These are phyloP conservation scores for Leishmania mexicana DNA, from an alignment of 208 protist species.

Conservation along the genomic window DNA sequence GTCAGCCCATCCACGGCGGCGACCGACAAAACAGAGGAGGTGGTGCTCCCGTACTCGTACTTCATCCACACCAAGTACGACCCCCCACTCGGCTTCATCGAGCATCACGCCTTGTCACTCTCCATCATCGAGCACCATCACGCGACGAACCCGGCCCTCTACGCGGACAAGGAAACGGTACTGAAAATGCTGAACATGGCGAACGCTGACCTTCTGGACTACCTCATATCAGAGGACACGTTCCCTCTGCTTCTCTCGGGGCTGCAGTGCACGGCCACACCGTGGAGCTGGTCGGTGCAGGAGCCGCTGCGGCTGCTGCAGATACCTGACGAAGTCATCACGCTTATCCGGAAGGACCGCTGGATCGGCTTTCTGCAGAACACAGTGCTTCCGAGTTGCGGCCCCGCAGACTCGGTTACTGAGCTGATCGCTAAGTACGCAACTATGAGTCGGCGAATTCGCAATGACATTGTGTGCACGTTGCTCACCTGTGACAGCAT, in stretches of 20 bases:
- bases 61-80: constrained; percentile 71
- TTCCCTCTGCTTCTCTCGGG: constrained; percentile 48
- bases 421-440: constrained; percentile 29
- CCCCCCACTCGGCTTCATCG: constrained; percentile 75
- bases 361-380: constrained; percentile 48
- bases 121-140: constrained; percentile 71
- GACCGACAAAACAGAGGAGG: constrained; percentile 8
- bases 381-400: constrained; percentile 28
- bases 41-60: constrained; percentile 59
- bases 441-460: constrained; percentile 56
- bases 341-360: constrained; percentile 53
- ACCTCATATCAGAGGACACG: constrained; percentile 43
- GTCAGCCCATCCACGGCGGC: neutral
- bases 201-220: constrained; percentile 61
- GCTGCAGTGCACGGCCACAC: constrained; percentile 3
- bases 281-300: constrained; percentile 29
- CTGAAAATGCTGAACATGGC: constrained; percentile 52
- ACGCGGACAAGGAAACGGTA: constrained; percentile 44
- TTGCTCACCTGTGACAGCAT: constrained; percentile 55
- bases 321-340: constrained; percentile 45
- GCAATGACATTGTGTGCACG: constrained; percentile 64
- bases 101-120: constrained; percentile 74
- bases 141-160: constrained; percentile 42
- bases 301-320: constrained; percentile 45
- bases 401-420: constrained; percentile 10